Evolutionary conservation across 176 grass and related monocot genomes (phyloP).

Genomic region (Zea mays): Zm-B73-REFERENCE-NAM-5.0 NC_050103.1:141162501-141163000

Average conservation of each 20-base stretch:
- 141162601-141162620: neutral
- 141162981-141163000: no score
- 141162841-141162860: no score
- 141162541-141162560: neutral
- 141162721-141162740: neutral
- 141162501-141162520: neutral
- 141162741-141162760: neutral
- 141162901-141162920: no score
- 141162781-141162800: neutral
- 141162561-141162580: neutral
- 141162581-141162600: neutral
- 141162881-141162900: no score
- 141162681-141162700: neutral
- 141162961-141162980: no score
- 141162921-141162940: no score
- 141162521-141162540: conserved; percentile 20
- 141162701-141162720: neutral
- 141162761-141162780: neutral
- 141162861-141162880: no score
- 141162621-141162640: neutral
- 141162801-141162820: no score
- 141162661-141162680: neutral
- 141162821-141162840: no score
- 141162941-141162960: no score
- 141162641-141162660: neutral